Conservation (phyloP, 371 early-diverging fungal genomes). For the Sanchytrium tribonematis region DNA sequence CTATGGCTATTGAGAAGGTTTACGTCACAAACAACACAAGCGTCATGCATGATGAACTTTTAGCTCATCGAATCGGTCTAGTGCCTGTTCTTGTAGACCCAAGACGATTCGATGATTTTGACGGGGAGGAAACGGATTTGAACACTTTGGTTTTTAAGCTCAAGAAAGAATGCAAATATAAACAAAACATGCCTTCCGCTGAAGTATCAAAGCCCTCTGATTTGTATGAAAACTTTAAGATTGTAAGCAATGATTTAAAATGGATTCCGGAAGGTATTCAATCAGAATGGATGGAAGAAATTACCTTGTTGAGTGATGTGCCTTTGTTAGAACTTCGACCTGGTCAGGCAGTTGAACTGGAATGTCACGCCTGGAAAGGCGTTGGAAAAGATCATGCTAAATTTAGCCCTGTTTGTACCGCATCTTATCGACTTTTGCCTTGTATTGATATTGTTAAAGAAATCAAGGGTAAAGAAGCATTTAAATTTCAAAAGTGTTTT, state of each 20-base stretch:
- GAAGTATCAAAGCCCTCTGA: no score
- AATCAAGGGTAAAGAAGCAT: conserved; percentile 57
- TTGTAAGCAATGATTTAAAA: conserved; percentile 23
- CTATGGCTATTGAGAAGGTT: conserved; percentile 71
- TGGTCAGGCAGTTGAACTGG: conserved; percentile 31
- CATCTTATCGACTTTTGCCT: conserved; percentile 81
- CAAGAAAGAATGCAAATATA: conserved; percentile 34
- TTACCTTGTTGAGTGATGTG: conserved; percentile 81
- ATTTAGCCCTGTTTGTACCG: conserved; percentile 88
- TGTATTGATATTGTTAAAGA: conserved; percentile 58
- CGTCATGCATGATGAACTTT: conserved; percentile 84
- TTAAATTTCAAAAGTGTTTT: conserved; percentile 68
- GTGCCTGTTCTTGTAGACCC: conserved; percentile 80
- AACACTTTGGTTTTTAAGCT: conserved; percentile 82
- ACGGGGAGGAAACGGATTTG: conserved; percentile 49
- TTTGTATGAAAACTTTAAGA: no score
- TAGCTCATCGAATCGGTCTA: conserved; percentile 90
- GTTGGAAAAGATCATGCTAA: conserved; percentile 92
- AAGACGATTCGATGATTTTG: conserved; percentile 8
- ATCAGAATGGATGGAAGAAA: conserved; percentile 29
- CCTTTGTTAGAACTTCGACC: conserved; percentile 30
- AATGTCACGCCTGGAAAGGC: conserved; percentile 73
- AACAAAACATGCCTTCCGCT: conserved; percentile 24
- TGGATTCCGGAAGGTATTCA: conserved; percentile 79
- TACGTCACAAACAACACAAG: conserved; percentile 78